Evolutionary conservation across 495 filamentous ascomycete species (phyloP), one percentile per base, ranked within the genome.

Genomic region (Tuber aestivum): DNA sequence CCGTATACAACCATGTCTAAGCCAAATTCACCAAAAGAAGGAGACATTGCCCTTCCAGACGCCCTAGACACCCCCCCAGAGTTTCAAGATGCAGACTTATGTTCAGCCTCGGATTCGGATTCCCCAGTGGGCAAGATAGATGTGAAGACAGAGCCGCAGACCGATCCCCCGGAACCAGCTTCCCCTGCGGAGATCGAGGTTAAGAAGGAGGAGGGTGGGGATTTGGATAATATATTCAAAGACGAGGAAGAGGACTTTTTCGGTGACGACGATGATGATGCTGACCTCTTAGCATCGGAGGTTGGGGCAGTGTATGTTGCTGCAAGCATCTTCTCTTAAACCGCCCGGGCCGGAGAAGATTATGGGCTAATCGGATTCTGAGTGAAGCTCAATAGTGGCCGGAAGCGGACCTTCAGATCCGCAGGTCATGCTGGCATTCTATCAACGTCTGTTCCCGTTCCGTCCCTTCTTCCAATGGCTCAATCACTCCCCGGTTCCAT

Each of bases 381-480:
- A 27, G 35, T 65, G 56, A 65, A 65, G 56, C 27, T 9, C 79
- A 83, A 69, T 79, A 79, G 41, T 9, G 40, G 23, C 69, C 44
- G 65, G 45, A 23, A 37, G 69, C 37, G 27, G 80, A 16, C 84
- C 84, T 71, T 91, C 92, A 1, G 92, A 97, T 78, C 89, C 92
- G 10, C 93, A 94, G 80, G 86, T 94, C 21, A 92, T 98, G 90
- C 88, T 92, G 75, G 90, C 89, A 41, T 99, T 97, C 85, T 99
- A 99, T 82, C 93, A 96, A 82, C 93, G 95, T 61, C 89, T 98
- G 50, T 98, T 98, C 83, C 95, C 95, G 12, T 99, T 96, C 86
- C 91, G 95, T 44, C 91, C 93, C 79, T 90, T 97, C 38, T 98
- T 97, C 85, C 94, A 97, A 84, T 99, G 95, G 95, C 89, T 99